Base-by-base conservation (phyloP, 1,139 yeast species). In the Kodamaea ohmeri region DNA sequence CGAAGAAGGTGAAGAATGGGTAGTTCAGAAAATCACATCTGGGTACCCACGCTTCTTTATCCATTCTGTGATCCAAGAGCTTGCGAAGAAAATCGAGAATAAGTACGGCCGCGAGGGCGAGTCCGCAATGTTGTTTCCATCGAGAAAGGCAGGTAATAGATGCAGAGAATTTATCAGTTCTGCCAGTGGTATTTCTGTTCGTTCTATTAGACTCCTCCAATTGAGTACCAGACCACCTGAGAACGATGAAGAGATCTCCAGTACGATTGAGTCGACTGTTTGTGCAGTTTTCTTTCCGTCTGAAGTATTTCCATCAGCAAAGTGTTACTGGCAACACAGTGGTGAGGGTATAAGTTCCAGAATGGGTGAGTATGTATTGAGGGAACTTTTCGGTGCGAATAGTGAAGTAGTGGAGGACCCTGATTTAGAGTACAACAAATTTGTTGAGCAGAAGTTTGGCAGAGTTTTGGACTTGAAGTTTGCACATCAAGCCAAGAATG, bases 301-400 rank as follows among this genome's bases (percentile, higher is more conserved):
- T 2, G 55, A 63, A 2, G 77, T 75, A 36, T 79, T 68, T 47
- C 60, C 76, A 1, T 57, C 84, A 4, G 92, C 94, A 24, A 89
- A 88, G 56, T 80, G 79, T 50, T 92, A 86, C 62, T 92, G 98
- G 98, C 97, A 90, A 57, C 97, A 90, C 53, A 71, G 95, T 0
- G 98, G 98, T 22, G 97, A 92, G 60, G 96, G 96, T 9, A 77
- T 92, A 31, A 86, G 96, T 14, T 86, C 96, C 8, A 68, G 97
- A 52, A 67, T 83, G 61, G 97, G 90, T 1, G 97, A 90, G 58
- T 92, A 87, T 53, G 78, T 86, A 31, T 61, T 84, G 42, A 78
- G 76, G 43, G 86, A 80, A 49, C 65, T 85, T 49, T 73, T 78
- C 48, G 37, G 22, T 18, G 17, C 13, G 25, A 16, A 20, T 17